Conservation (phyloP, 164 flowering plant genomes). For the Tetracentron sinense region DNA sequence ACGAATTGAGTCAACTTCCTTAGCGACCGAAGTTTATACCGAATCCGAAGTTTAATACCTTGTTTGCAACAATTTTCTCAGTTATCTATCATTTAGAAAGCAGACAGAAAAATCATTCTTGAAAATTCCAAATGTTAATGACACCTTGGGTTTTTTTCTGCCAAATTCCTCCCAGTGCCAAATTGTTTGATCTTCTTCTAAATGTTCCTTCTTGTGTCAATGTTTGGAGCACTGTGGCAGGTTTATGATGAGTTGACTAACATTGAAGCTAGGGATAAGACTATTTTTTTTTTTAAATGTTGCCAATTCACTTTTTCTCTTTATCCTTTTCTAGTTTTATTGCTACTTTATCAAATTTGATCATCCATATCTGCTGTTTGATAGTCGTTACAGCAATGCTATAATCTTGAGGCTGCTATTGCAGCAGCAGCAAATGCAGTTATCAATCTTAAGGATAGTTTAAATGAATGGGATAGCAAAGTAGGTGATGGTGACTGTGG, state of each 20-base stretch:
- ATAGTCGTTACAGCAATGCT: constrained; percentile 50
- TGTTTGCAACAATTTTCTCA: too few species aligned
- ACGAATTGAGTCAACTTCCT: too few species aligned
- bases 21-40: too few species aligned
- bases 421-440: constrained; percentile 78
- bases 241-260: background rate
- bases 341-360: background rate
- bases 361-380: constrained; percentile 8
- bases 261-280: background rate
- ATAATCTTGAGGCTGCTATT: constrained; percentile 73
- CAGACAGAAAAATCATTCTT: too few species aligned
- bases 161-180: too few species aligned
- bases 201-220: too few species aligned
- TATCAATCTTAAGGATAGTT: constrained; percentile 51
- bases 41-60: too few species aligned
- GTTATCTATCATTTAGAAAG: too few species aligned
- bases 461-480: constrained; percentile 90
- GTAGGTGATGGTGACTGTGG: constrained; percentile 99
- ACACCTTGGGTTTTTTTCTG: too few species aligned
- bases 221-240: too few species aligned
- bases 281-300: background rate
- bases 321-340: background rate
- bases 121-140: too few species aligned
- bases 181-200: too few species aligned
- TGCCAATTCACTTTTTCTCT: background rate